These are phyloP conservation scores for Diphasiastrum complanatum DNA, from an alignment of 83 land plant genomes.

Conservation along the genomic window DNA sequence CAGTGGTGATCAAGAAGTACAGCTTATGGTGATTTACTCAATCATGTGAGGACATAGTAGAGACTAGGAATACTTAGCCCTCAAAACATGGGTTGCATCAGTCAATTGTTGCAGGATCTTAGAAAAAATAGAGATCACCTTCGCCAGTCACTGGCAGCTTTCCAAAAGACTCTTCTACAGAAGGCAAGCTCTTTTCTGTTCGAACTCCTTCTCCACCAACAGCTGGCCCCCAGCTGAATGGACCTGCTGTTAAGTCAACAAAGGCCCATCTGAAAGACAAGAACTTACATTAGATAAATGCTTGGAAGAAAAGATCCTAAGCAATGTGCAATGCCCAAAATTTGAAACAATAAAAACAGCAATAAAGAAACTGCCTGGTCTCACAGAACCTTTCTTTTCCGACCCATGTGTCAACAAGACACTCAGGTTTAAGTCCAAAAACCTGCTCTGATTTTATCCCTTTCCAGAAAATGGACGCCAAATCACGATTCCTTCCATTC, in stretches of 20 bases:
- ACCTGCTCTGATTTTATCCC: conserved; percentile 53
- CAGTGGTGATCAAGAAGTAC: too few relatives aligned
- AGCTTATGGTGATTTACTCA: too few relatives aligned
- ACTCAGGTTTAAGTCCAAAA: conserved; percentile 58
- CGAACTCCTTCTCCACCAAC: conserved; percentile 98
- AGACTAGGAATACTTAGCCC: too few relatives aligned
- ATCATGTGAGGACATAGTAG: too few relatives aligned
- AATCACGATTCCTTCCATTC: conserved; percentile 48
- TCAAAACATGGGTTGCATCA: too few relatives aligned
- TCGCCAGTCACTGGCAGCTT: conserved; percentile 40
- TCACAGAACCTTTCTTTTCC: conserved; percentile 62
- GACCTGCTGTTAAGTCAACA: conserved; percentile 87
- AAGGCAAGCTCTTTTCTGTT: conserved; percentile 71
- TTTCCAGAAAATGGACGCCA: conserved; percentile 41
- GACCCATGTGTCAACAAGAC: conserved; percentile 92
- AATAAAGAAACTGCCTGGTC: neutral
- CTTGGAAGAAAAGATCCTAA: neutral
- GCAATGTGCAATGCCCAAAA: neutral
- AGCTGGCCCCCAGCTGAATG: conserved; percentile 97
- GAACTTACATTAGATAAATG: neutral
- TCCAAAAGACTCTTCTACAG: conserved; percentile 73
- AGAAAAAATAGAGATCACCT: too few relatives aligned
- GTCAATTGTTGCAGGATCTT: too few relatives aligned
- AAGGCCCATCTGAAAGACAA: conserved; percentile 81
- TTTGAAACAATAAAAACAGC: neutral